A percentile compares a stretch with the other conserved stretches of the same genome.
Evolutionary conservation across 1,284 basidiomycete species (phyloP).

Genomic region (Trichosporon faecale): DNA sequence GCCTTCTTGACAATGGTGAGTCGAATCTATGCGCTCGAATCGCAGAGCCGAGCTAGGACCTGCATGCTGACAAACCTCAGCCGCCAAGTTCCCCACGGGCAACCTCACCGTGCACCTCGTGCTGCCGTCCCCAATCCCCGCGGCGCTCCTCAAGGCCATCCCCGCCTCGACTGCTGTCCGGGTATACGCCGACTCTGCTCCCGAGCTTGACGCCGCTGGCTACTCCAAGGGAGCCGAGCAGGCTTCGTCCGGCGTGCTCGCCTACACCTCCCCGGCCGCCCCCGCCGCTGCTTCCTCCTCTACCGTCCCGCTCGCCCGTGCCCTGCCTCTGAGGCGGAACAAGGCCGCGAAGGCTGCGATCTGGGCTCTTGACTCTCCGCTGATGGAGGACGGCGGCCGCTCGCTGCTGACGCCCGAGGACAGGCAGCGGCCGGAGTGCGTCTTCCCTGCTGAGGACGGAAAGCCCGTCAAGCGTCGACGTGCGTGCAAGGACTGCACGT

Average conservation of each 20-base stretch:
- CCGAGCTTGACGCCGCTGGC: conserved; percentile 18
- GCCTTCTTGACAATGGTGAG: conserved; percentile 50
- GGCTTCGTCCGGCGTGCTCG: conserved; percentile 33
- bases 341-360: conserved; percentile 49
- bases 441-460: conserved; percentile 43
- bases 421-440: conserved; percentile 53
- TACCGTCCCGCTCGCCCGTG: conserved; percentile 25
- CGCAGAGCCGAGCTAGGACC: not conserved
- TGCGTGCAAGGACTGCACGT: conserved; percentile 92
- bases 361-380: conserved; percentile 50
- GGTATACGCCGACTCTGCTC: conserved; percentile 30
- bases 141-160: conserved; percentile 39
- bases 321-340: conserved; percentile 43
- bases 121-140: conserved; percentile 45
- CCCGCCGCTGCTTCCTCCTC: conserved; percentile 22
- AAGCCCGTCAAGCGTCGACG: conserved; percentile 54
- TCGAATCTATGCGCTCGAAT: not conserved
- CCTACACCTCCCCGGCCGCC: conserved; percentile 39
- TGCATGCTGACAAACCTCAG: conserved; percentile 26
- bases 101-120: conserved; percentile 48
- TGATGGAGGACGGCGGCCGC: conserved; percentile 51
- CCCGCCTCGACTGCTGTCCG: conserved; percentile 46
- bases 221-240: conserved; percentile 12
- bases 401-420: conserved; percentile 57
- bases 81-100: conserved; percentile 43